Base-by-base conservation (phyloP, 257 asterid species). In the Striga asiatica region DNA sequence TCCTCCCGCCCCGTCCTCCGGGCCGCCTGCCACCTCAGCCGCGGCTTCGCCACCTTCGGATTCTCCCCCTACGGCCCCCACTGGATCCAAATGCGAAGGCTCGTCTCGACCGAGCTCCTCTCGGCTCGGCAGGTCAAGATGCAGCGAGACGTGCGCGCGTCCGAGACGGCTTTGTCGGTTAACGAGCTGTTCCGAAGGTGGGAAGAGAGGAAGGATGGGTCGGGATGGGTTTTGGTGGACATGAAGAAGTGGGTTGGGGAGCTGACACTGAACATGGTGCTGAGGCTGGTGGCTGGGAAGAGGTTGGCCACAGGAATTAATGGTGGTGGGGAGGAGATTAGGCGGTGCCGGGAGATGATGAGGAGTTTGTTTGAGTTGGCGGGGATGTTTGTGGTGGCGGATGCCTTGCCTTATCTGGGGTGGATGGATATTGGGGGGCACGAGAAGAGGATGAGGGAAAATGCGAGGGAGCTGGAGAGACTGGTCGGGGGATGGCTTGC, bases 401-500 rank as follows among this genome's bases (percentile, higher is more conserved):
- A 72, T 16, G 63, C 67, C 5, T 9, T 72, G 13, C 77, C 77
- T 0, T 66, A 6, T 43, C 34, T 66, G 5, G 61, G 61, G 38
- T 72, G 73, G 73, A 13, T 72, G 17, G 70, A 66, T 58, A 5
- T 72, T 4, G 77, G 73, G 8, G 77, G 77, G 17, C 51, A 32
- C 24, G 77, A 72, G 61, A 72, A 62, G 67, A 62, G 13, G 43
- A 66, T 72, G 73, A 66, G 23, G 64, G 41, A 20, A 9, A 31
- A 46, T 32, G 73, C 73, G 0, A 46, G 12, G 7, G 64, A 66
- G 5, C 14, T 72, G 67, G 70, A 66, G 38, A 12, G 6, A 8
- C 50, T 66, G 0, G 29, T 66, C 0, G 73, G 59, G 8, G 50
- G 49, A 3, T 71, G 76, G 73, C 7, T 71, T 62, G 63, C 35